Evolutionary conservation across 257 asterid genomes (phyloP).

Genomic region (Gentiana macrophylla): DNA sequence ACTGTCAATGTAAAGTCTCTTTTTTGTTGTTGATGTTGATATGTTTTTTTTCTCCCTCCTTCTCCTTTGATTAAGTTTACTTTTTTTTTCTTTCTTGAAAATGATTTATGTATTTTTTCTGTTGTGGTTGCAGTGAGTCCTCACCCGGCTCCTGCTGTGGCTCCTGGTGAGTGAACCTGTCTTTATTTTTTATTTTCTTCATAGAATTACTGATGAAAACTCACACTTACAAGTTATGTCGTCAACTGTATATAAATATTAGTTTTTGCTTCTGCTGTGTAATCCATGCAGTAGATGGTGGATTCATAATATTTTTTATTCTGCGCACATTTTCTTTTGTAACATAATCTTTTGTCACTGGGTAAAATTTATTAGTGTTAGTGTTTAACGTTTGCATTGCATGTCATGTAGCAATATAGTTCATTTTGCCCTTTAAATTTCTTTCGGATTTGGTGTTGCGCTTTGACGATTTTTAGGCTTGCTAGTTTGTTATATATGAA

Average conservation of each 20-base stretch:
- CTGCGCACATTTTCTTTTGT: no score
- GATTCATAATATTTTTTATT: no score
- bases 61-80: no score
- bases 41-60: neutral
- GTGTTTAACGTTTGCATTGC: no score
- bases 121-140: no score
- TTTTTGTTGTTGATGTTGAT: neutral
- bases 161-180: constrained; percentile 6
- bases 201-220: neutral
- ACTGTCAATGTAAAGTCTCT: constrained; percentile 52
- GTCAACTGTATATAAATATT: no score
- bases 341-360: neutral
- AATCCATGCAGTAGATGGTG: neutral
- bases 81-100: no score
- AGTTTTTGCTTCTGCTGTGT: no score
- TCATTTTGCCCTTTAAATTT: neutral
- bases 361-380: no score
- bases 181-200: neutral
- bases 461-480: neutral
- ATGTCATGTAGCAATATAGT: neutral
- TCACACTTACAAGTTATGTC: no score
- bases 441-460: neutral
- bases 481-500: no score
- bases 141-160: neutral
- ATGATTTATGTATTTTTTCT: no score